phyloP scores from a whole-genome alignment of 768 basidiomycete species.

The Xerocomellus chrysenteron region DNA sequence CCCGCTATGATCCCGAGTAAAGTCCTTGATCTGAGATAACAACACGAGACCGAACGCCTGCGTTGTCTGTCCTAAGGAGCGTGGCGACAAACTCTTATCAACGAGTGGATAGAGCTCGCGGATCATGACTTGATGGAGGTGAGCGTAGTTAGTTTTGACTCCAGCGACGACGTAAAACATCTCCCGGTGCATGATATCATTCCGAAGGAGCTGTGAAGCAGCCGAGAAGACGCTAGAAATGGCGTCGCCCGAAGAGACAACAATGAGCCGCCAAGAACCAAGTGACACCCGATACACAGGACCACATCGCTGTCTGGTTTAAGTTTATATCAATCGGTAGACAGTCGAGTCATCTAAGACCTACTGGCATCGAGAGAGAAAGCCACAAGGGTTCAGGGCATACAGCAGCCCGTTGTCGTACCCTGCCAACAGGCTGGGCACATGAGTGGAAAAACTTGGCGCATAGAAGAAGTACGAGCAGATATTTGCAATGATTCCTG shows the following conservation, averaged over 20 bases:
- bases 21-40: slow-evolving; percentile 10
- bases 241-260: slow-evolving; percentile 14
- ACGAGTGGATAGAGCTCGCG: slow-evolving; percentile 21
- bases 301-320: slow-evolving; percentile 15
- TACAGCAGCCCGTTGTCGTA: slow-evolving; percentile 17
- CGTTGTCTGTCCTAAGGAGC: slow-evolving; percentile 11
- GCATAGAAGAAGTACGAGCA: neutral
- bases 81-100: slow-evolving; percentile 17
- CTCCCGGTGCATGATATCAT: slow-evolving; percentile 9
- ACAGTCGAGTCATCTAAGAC: neutral
- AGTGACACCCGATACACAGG: slow-evolving; percentile 17
- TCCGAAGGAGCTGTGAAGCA: slow-evolving; percentile 5
- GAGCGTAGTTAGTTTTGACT: neutral
- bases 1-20: neutral
- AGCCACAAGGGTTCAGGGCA: slow-evolving; percentile 11
- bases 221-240: slow-evolving; percentile 13
- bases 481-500: neutral
- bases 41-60: slow-evolving; percentile 10
- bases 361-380: slow-evolving; percentile 23
- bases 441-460: neutral
- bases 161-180: slow-evolving; percentile 17
- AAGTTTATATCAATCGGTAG: neutral
- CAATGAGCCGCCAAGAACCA: slow-evolving; percentile 14
- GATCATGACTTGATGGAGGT: slow-evolving; percentile 19
- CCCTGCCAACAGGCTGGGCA: slow-evolving; percentile 13